These are phyloP conservation scores for Exophiala oligosperma DNA, from an alignment of 2,329 filamentous ascomycete genomes.

Conservation along the genomic window DNA sequence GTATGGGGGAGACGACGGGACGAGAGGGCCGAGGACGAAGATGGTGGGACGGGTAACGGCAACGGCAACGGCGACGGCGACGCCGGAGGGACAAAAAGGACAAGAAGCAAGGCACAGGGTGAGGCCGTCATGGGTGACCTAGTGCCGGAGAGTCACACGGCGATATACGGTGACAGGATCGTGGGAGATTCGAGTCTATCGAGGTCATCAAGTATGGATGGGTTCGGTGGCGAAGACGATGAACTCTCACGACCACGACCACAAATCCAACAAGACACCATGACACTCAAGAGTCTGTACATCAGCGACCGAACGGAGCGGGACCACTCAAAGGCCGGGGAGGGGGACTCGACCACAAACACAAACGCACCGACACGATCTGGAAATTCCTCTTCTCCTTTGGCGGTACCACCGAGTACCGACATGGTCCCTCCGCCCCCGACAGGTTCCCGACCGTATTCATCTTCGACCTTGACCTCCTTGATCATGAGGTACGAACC, in stretches of 20 bases:
- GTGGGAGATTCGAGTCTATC: conserved; percentile 3
- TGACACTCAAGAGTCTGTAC: conserved; percentile 30
- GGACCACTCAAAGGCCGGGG: too few relatives aligned
- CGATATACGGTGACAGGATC: conserved; percentile 29
- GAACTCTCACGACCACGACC: not conserved
- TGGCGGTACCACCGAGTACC: not conserved
- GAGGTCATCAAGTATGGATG: conserved; percentile 22
- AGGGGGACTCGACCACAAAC: not conserved
- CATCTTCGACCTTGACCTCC: conserved; percentile 60
- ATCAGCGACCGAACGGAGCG: conserved; percentile 11
- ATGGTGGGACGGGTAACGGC: not conserved
- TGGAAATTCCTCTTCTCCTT: not conserved
- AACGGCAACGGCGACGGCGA: not conserved
- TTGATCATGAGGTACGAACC: conserved; percentile 67
- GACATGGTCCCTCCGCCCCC: conserved; percentile 20
- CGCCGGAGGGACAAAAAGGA: not conserved
- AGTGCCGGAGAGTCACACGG: conserved; percentile 30
- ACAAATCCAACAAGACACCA: conserved; percentile 21
- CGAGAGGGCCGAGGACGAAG: not conserved
- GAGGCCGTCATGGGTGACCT: conserved; percentile 26
- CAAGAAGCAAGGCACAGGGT: conserved; percentile 6
- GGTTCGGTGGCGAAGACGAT: conserved; percentile 5
- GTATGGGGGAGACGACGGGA: conserved; percentile 13
- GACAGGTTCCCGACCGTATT: conserved; percentile 44
- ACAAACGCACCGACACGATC: not conserved